Evolutionary conservation across 1,284 basidiomycete species (phyloP).

Genomic region (Exobasidium cylindrosporum): DNA sequence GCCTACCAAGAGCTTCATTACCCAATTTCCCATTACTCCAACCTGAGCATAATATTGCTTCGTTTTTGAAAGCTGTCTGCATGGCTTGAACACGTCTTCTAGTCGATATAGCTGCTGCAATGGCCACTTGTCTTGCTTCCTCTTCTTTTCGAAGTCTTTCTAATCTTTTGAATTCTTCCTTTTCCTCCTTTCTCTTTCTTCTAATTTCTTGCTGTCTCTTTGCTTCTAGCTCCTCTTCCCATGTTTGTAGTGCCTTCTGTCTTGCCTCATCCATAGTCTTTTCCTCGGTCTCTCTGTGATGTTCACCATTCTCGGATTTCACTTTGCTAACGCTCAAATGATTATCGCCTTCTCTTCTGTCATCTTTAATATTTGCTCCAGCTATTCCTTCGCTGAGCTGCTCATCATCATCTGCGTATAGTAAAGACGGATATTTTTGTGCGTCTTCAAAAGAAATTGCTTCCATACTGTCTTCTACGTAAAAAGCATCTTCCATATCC

Average conservation of each 20-base stretch:
- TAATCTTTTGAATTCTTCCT: neutral
- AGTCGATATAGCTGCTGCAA: neutral
- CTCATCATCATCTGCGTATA: neutral
- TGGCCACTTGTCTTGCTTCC: neutral
- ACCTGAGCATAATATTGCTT: neutral
- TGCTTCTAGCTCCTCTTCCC: neutral
- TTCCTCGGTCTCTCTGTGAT: neutral
- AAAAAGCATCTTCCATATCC: too few relatives aligned
- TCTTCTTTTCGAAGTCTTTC: conserved; percentile 1
- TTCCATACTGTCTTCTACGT: neutral
- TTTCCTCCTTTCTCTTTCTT: neutral
- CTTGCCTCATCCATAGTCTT: neutral
- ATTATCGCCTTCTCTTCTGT: too few relatives aligned
- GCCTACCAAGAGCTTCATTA: neutral
- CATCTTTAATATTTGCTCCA: neutral
- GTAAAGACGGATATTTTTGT: neutral
- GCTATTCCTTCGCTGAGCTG: neutral
- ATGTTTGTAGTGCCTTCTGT: neutral
- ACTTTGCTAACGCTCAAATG: neutral
- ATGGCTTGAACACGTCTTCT: neutral
- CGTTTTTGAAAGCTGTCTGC: neutral
- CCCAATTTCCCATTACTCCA: conserved; percentile 1
- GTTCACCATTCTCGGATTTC: neutral
- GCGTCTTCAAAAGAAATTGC: neutral
- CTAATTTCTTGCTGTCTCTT: neutral